Base-by-base conservation (phyloP, 2,329 filamentous ascomycete species). In the Epichloe scottii region DNA sequence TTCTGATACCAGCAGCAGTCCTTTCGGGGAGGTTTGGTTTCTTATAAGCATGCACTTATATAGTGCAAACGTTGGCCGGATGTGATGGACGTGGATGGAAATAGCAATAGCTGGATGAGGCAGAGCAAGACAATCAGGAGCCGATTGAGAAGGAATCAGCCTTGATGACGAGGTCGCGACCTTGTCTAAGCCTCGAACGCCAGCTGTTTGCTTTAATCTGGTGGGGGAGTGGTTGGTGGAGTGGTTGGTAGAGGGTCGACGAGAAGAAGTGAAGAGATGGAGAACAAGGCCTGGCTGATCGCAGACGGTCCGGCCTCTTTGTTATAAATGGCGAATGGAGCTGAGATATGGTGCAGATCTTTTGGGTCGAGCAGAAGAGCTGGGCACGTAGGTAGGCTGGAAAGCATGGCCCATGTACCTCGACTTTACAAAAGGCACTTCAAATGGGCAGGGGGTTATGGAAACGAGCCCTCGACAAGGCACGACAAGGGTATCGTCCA, bases 141-240 rank as follows among this genome's bases (percentile, higher is more conserved):
- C n/a, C 30, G 39, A 23, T 14, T 23, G 47, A 17, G 35, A 43
- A 41, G 26, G 43, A 54, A 50, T 56, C 55, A 62, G 63, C 62
- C 63, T 63, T 55, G 14, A n/a, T 33, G 23, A 59, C 54, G 51
- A 62, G 57, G 60, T 55, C 53, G 53, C 53, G 62, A 56, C 61
- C 57, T 50, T 54, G 57, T 62, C 58, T 62, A 51, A 53, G 53
- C 41, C 42, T 30, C 4, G n/a, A 34, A 26, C 26, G 30, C 48
- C 26, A 51, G 48, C 35, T 44, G 35, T 41, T 39, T 50, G 40
- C 44, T 54, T 55, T 50, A 55, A 56, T 54, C 55, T 49, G 55
- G 47, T 51, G 49, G 50, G 48, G 46, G 33, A 44, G 40, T 17
- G 21, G 26, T 30, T 30, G 26, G 26, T 30, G 26, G 26, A 30